These are phyloP conservation scores for Lasiosphaeris hirsuta DNA, from an alignment of 495 filamentous ascomycete species.

Conservation along the genomic window DNA sequence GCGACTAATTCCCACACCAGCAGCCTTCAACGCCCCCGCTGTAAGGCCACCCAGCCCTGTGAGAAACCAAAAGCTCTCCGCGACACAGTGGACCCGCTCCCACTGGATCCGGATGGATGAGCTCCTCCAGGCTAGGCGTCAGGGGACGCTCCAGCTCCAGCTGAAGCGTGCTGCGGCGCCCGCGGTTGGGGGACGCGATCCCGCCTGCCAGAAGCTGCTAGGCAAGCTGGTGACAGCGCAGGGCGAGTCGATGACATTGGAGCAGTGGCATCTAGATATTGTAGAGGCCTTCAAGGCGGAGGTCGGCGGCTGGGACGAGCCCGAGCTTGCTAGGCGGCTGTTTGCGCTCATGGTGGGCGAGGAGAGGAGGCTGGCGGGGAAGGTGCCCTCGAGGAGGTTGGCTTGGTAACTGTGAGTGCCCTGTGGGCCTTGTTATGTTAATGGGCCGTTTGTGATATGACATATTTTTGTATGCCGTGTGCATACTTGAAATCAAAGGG, in stretches of 20 bases:
- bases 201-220: slow-evolving; percentile 17
- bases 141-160: slow-evolving; percentile 28
- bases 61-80: slow-evolving; percentile 24
- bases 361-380: slow-evolving; percentile 32
- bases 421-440: too few relatives aligned
- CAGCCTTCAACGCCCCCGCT: background rate
- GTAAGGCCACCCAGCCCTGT: slow-evolving; percentile 2
- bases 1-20: background rate
- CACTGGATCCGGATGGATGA: slow-evolving; percentile 44
- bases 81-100: slow-evolving; percentile 35
- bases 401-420: background rate
- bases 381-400: slow-evolving; percentile 15
- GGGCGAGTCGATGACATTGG: slow-evolving; percentile 37
- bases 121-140: slow-evolving; percentile 30
- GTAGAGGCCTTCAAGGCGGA: slow-evolving; percentile 43
- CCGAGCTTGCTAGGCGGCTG: slow-evolving; percentile 43
- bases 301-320: slow-evolving; percentile 43
- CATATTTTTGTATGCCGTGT: too few relatives aligned
- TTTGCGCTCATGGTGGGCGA: slow-evolving; percentile 50
- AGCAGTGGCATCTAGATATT: slow-evolving; percentile 52
- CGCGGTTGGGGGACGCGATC: background rate
- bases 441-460: too few relatives aligned
- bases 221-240: slow-evolving; percentile 35
- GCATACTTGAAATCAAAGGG: too few relatives aligned
- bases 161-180: slow-evolving; percentile 15